Evolutionary conservation across 495 filamentous ascomycete genomes (phyloP), one percentile per base, ranked within the genome.

Genomic region (Trichoderma virens): DNA sequence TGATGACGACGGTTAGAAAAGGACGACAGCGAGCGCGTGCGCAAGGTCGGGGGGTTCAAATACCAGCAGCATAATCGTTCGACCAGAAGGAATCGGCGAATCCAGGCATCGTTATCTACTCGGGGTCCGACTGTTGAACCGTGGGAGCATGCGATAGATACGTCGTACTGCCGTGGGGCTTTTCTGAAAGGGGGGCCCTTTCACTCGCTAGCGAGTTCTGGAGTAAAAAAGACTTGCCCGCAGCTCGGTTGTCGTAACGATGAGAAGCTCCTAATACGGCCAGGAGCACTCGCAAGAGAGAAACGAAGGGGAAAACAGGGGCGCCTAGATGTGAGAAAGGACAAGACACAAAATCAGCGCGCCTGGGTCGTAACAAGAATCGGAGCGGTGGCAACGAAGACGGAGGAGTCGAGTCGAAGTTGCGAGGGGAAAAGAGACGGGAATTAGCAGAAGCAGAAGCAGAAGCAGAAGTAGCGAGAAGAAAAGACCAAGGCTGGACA

Each of bases 51-150:
- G 43, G 16, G 51, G 39, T 25, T 39, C 63, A 72, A 83, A 75
- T 75, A 89, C 87, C 92, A 76, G 88, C 88, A 68, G 92, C 90
- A 77, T 96, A 96, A 79, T 97, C 93, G 68, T 85, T 85, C 65
- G 92, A 93, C 93, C 93, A 97, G 77, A 97, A 97, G 6, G 92
- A 95, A 78, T 93, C 91, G 66, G 91, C 86, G 76, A 97, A 97
- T 45, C 89, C 85, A 67, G 89, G 88, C 91, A 93, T 93, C 66
- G 71, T 75, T 13, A 32, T 16, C 28, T 32, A 65, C 23, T 18
- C 23, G 51, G 9, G 14, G 8, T 41, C 18, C 9, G 38, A 43
- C 35, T 39, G 39, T 31, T 9, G 35, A 16, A 28, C 28, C 6
- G 31, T 6, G 9, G 34, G n/a, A 62, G 16, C 63, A 43, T 30